phyloP scores from a whole-genome alignment of 345 rosid species.

The Arabis alpina region DNA sequence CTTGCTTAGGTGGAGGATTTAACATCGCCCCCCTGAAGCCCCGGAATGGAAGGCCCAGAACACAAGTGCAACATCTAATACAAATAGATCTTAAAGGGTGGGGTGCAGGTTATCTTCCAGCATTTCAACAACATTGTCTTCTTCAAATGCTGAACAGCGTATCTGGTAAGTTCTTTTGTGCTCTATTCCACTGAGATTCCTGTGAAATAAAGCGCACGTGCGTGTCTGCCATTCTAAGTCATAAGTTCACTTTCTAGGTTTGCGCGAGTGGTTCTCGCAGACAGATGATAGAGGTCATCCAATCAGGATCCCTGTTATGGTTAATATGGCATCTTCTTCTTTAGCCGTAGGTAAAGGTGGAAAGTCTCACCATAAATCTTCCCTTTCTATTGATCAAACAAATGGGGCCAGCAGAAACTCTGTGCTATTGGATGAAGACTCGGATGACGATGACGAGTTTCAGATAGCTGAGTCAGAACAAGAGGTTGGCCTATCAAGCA shows the following conservation, averaged over 20 bases:
- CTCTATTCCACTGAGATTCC: conserved; percentile 1
- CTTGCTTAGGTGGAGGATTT: conserved; percentile 88
- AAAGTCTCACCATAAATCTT: conserved; percentile 55
- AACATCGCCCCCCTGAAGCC: conserved; percentile 89
- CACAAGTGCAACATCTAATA: conserved; percentile 96
- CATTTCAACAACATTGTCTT: conserved; percentile 97
- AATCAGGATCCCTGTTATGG: conserved; percentile 96
- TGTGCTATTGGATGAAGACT: conserved; percentile 76
- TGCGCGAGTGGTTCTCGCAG: conserved; percentile 97
- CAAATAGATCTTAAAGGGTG: conserved; percentile 99
- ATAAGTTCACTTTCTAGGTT: conserved; percentile 53
- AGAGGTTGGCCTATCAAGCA: conserved; percentile 60
- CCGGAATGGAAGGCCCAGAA: conserved; percentile 81
- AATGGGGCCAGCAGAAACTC: conserved; percentile 73
- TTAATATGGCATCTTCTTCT: conserved; percentile 88
- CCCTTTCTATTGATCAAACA: conserved; percentile 66
- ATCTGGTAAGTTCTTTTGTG: conserved; percentile 65
- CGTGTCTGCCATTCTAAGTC: conserved; percentile 8
- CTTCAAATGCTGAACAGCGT: conserved; percentile 98
- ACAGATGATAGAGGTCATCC: conserved; percentile 93
- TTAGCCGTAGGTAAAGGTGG: conserved; percentile 53
- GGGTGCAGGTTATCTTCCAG: conserved; percentile 87
- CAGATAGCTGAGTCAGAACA: conserved; percentile 87
- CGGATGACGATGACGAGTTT: conserved; percentile 95
- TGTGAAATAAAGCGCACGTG: background rate